Base-by-base conservation (phyloP, 75 land plant genomes). In the Sequoiadendron giganteum region DNA sequence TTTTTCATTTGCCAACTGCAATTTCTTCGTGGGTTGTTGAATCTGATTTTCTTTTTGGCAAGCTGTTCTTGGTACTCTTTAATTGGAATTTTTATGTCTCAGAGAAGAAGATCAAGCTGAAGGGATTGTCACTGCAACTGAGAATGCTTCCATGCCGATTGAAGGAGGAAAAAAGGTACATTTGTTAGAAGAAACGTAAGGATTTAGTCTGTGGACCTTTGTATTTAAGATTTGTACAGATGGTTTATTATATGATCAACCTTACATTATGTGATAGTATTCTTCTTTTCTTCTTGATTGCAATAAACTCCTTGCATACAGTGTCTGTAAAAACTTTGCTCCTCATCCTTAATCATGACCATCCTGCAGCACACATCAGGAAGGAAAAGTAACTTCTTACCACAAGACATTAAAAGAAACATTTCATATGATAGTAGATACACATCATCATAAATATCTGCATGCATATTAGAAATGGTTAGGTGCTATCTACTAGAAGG, bases 121-220 rank as follows among this genome's bases (percentile, higher is more conserved):
- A 21, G 77, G 11, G 38, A 73, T 73, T 34, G 15, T 2, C 38
- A 10, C 38, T 34, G 77, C 77, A 73, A 34, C 38, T 11, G 77
- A 73, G 38, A 73, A 32, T 34, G 38, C 77, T 73, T 73, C 77
- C 77, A 32, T 73, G 28, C 77, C 77, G 1, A 34, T 1, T 32
- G 38, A 32, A 73, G 84, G 40, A 81, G 84, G 21, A 40, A 81
- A 47, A 14, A 81, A 81, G 84, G 84, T 82, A 82, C n/a, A 45
- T 28, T 45, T 10, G 11, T 38, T 81, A 21, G 8, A 0, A 34
- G 48, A 81, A 81, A 42, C 45, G 83, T 18, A 2, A 8, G 25
- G 30, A 81, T 81, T 81, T 47, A 18, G 9, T 79, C 45, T 79
- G 28, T 2, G n/a, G 14, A 30, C 42, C 32, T 82, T 10, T 34